Base-by-base conservation (phyloP, 2,329 filamentous ascomycete genomes). In the Diplodia scrobiculata region DNA sequence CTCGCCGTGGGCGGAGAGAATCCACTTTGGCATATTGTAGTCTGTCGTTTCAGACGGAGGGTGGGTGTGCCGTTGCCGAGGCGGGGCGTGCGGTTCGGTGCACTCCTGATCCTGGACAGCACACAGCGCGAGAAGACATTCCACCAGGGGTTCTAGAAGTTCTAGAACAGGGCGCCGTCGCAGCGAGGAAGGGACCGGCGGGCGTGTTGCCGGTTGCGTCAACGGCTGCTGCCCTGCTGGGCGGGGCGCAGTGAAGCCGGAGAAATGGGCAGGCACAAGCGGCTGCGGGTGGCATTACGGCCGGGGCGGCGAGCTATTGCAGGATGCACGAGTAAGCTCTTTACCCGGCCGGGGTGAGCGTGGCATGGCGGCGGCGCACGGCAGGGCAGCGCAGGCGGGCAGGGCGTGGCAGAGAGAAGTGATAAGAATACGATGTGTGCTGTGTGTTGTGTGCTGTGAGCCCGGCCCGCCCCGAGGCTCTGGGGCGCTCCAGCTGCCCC, bases 141-240 rank as follows among this genome's bases (percentile, higher is more conserved):
- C 58, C 41, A 62, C 58, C 58, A 34, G 19, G n/a, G 17, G n/a
- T 62, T 62, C 58, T 47, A 62, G 58, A 62, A 62, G 19, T 62
- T 62, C 58, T 62, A 62, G 58, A 62, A 62, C 58, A 48, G 58
- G 1, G 3, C 17, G 5, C n/a, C 19, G 21, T 50, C 27, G 27
- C 25, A 13, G 55, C 17, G 7, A 1, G 19, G n/a, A 17, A 45
- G 48, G 58, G 58, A 27, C 5, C n/a, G 7, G 58, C 58, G 58
- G 58, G 9, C 14, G 45, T 50, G 19, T 62, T 50, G 11, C 58
- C 58, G n/a, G 41, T 32, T 34, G 45, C 21, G 58, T 25, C n/a
- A 7, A 3, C 5, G 27, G n/a, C 9, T 27, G 27, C 41, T 17
- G 13, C 25, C 52, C 7, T 41, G n/a, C 32, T 29, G 34, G 53